These are phyloP conservation scores for Mesostigma viride DNA, from an alignment of 139 green algal genomes.

Conservation along the genomic window DNA sequence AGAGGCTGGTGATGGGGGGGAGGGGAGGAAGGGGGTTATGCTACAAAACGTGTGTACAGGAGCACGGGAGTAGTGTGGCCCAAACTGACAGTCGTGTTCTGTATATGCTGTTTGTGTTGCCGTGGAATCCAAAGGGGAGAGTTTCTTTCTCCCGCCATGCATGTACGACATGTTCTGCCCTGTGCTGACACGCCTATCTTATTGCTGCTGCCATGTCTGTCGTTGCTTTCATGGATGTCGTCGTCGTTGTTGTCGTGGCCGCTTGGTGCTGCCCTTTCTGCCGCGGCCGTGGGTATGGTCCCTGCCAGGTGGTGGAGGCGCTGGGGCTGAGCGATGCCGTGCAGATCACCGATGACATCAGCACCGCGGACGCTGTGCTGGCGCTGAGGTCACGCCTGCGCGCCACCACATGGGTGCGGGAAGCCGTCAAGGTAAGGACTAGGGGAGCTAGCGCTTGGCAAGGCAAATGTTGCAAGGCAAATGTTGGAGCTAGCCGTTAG, in stretches of 20 bases:
- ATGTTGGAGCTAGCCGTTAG: no score
- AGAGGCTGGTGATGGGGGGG: no score
- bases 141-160: no score
- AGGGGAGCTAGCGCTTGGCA: no score
- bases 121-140: no score
- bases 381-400: constrained; percentile 31
- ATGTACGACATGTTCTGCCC: not conserved
- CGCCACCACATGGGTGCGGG: constrained; percentile 25
- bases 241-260: not conserved
- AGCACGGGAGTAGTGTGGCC: no score
- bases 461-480: no score
- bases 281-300: no score
- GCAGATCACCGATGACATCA: constrained; percentile 20
- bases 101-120: no score
- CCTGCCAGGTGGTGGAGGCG: constrained; percentile 30
- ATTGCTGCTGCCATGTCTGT: not conserved
- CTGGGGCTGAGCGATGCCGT: constrained; percentile 11
- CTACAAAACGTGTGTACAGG: no score
- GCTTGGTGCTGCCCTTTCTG: not conserved
- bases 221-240: not conserved
- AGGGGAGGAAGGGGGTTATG: no score
- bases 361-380: constrained; percentile 25
- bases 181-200: not conserved
- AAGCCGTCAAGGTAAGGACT: constrained; percentile 10
- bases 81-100: no score